Conservation (phyloP, 495 filamentous ascomycete genomes). For the Trichocladium uniseriatum region DNA sequence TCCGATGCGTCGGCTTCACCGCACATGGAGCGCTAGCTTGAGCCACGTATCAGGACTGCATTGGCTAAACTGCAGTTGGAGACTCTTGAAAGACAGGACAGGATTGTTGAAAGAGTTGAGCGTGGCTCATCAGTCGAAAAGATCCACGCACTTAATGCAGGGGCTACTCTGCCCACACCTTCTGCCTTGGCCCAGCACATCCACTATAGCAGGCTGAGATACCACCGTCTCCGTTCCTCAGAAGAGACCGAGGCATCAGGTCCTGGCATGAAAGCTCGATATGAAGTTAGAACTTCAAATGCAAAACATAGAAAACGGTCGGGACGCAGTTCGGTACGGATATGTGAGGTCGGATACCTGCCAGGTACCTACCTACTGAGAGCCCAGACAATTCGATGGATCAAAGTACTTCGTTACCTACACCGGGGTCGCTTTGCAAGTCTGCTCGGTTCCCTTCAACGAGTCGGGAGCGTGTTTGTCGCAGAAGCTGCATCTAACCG, state of each 20-base stretch:
- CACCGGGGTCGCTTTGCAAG: too few species aligned
- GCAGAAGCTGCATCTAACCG: constrained; percentile 26
- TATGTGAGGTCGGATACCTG: too few species aligned
- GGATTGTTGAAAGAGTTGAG: constrained; percentile 9
- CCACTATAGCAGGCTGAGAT: not conserved
- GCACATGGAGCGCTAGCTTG: not conserved
- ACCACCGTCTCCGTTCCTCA: not conserved
- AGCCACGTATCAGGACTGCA: constrained; percentile 15
- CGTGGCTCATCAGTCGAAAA: constrained; percentile 4
- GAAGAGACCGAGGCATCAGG: too few species aligned
- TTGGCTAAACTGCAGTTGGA: constrained; percentile 10
- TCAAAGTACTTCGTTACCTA: too few species aligned
- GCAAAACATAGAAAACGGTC: too few species aligned
- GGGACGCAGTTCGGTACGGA: too few species aligned
- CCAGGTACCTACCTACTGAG: too few species aligned
- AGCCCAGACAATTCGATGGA: too few species aligned
- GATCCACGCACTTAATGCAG: constrained; percentile 9
- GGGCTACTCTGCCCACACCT: not conserved
- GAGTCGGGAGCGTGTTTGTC: too few species aligned
- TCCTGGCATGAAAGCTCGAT: too few species aligned
- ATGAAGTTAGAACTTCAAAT: too few species aligned
- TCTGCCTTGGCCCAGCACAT: not conserved
- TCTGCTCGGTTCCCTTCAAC: not conserved
- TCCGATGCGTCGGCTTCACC: too few species aligned
- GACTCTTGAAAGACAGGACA: not conserved